Evolutionary conservation across 352 stramenopile genomes (phyloP).

Genomic region (Aphanomyces stellatus): DNA sequence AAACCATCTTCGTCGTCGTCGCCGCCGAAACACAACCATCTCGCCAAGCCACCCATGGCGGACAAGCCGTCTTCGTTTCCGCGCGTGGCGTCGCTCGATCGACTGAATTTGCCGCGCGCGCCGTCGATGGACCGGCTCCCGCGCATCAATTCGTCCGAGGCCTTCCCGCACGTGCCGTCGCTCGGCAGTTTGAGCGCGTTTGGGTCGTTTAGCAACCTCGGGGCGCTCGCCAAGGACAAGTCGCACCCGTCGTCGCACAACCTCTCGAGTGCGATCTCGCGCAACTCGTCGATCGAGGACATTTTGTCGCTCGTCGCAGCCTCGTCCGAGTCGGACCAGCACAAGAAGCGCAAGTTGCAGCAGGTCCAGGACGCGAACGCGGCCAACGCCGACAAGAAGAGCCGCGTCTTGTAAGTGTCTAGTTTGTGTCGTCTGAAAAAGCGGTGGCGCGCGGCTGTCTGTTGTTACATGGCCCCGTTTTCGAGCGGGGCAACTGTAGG

Average conservation of each 20-base stretch:
- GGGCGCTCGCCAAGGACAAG: conserved; percentile 26
- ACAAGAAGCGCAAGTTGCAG: conserved; percentile 1
- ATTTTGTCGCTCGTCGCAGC: conserved; percentile 78
- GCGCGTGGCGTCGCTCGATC: conserved; percentile 54
- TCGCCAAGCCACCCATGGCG: background rate
- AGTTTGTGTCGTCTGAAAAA: too few relatives aligned
- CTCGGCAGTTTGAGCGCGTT: conserved; percentile 67
- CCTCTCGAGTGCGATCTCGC: conserved; percentile 43
- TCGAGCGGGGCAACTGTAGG: too few relatives aligned
- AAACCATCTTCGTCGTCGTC: background rate
- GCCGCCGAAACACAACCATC: background rate
- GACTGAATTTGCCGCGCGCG: conserved; percentile 42
- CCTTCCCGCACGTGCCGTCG: conserved; percentile 69
- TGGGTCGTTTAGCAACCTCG: conserved; percentile 71
- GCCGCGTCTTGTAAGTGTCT: background rate
- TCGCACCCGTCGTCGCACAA: conserved; percentile 8
- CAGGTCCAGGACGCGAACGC: too few relatives aligned
- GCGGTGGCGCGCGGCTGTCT: too few relatives aligned
- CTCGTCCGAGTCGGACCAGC: conserved; percentile 24
- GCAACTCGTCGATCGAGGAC: conserved; percentile 74
- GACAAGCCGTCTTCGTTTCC: conserved; percentile 25
- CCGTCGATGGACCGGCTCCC: conserved; percentile 36
- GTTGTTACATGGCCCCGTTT: too few relatives aligned
- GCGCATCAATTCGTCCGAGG: conserved; percentile 44
- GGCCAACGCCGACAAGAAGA: background rate